Evolutionary conservation across 345 rosid species (phyloP).

Genomic region (Microcos paniculata): DNA sequence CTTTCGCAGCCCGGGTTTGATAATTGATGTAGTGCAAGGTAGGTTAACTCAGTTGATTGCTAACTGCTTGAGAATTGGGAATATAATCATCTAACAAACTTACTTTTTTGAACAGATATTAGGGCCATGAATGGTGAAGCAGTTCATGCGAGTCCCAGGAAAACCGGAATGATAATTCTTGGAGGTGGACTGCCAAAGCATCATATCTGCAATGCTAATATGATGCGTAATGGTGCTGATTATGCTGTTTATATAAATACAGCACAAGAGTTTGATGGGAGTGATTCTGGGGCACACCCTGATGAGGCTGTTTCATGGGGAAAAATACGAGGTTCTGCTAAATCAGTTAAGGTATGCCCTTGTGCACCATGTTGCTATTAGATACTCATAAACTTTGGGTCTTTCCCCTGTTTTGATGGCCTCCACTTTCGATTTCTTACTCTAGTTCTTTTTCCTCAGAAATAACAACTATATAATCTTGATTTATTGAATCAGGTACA

Average conservation of each 20-base stretch:
- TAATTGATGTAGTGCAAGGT: constrained; percentile 21
- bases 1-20: constrained; percentile 13
- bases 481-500: constrained; percentile 53
- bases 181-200: constrained; percentile 97
- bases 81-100: background rate
- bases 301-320: constrained; percentile 99
- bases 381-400: background rate
- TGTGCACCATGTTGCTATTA: background rate
- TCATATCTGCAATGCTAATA: constrained; percentile 95
- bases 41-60: background rate
- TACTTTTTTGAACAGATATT: constrained; percentile 32
- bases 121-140: constrained; percentile 21
- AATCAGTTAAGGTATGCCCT: constrained; percentile 69
- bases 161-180: constrained; percentile 71
- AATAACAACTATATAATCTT: background rate
- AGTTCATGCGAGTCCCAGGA: constrained; percentile 18
- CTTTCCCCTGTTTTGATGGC: background rate
- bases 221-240: constrained; percentile 37
- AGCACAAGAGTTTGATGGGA: constrained; percentile 94
- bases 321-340: constrained; percentile 79
- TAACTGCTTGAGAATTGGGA: constrained; percentile 38
- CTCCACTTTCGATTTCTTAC: background rate
- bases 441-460: background rate
- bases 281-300: constrained; percentile 95
- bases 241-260: constrained; percentile 73